Conservation (phyloP, 768 basidiomycete genomes). For the Brasilioporus rufonigricans region DNA sequence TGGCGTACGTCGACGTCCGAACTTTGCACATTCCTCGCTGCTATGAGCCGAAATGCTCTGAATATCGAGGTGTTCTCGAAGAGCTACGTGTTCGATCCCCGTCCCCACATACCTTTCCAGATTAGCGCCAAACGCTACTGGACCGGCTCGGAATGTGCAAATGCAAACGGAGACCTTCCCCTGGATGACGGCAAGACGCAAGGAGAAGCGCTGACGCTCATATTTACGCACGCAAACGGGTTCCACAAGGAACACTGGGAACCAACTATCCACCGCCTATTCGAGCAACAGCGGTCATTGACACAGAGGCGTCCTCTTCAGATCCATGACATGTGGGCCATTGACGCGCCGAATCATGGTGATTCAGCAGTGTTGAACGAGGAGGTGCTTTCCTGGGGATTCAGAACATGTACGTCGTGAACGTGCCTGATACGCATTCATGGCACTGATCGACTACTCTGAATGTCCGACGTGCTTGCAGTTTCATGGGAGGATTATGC, state of each 20-base stretch:
- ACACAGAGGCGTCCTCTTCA: background rate
- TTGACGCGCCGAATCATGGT: background rate
- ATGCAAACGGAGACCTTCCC: background rate
- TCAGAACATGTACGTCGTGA: background rate
- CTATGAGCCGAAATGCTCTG: background rate
- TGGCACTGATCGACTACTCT: too few species aligned
- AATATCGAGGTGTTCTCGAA: background rate
- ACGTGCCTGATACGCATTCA: background rate
- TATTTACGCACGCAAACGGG: constrained; percentile 4
- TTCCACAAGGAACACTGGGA: constrained; percentile 16
- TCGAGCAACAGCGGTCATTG: background rate
- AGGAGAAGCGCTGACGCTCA: background rate
- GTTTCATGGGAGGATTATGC: constrained; percentile 7
- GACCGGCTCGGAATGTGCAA: background rate
- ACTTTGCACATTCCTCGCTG: too few species aligned
- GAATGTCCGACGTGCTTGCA: background rate
- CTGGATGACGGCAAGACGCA: background rate
- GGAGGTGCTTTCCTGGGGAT: background rate
- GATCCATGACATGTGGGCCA: background rate
- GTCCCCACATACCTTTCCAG: background rate
- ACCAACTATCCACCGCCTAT: background rate
- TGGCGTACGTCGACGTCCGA: too few species aligned
- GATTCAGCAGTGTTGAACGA: background rate
- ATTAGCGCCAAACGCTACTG: background rate
- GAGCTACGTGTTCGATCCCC: background rate